Evolutionary conservation across 2,329 filamentous ascomycete genomes (phyloP), one percentile per base, ranked within the genome.

Genomic region (Cladosporium oxysporum): DNA sequence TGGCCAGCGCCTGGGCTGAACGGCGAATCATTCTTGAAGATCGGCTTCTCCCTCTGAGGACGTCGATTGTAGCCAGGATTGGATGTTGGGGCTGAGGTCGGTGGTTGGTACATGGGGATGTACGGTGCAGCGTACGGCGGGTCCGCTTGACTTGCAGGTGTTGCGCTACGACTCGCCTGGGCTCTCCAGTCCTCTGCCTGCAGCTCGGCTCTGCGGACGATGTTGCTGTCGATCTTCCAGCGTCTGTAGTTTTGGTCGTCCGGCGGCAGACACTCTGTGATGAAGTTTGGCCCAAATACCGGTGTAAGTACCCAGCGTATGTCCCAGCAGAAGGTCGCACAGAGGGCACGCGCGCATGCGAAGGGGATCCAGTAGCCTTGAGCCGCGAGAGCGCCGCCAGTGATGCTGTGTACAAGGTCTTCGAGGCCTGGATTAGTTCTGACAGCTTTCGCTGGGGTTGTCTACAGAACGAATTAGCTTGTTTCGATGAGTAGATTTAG

Each of bases 321-420:
- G 41, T 86, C 82, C 76, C 89, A 88, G 80, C 94, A 98, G 77
- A 98, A 98, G 0, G 91, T 97, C 4, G 91, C 87, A 73, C 93
- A 96, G 61, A 99, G 83, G 12, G 92, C 93, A 78, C 87, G 90
- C 57, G 95, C 95, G 71, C 93, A 96, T 47, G 87, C 81, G 73
- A 89, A 98, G 2, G 94, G 94, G 86, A 98, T 92, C 95, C 95
- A 99, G 79, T 98, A 99, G 37, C 95, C 93, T 88, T 99, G 95
- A 62, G 93, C 94, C 67, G 88, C 88, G 66, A 98, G 88, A 33
- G 93, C 89, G 7, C 95, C 95, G 29, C 95, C 95, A 0, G 95
- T 99, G 76, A 98, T 96, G 78, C 92, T 97, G 76, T 96, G 91
- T 31, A 91, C 92, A 68, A 98, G 91, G n/a, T 95, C 90, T n/a